Percentiles rank a stretch among this genome's conserved stretches.
Conservation (phyloP, 108 stramenopile genomes). For the Nitzschia sp. region DNA sequence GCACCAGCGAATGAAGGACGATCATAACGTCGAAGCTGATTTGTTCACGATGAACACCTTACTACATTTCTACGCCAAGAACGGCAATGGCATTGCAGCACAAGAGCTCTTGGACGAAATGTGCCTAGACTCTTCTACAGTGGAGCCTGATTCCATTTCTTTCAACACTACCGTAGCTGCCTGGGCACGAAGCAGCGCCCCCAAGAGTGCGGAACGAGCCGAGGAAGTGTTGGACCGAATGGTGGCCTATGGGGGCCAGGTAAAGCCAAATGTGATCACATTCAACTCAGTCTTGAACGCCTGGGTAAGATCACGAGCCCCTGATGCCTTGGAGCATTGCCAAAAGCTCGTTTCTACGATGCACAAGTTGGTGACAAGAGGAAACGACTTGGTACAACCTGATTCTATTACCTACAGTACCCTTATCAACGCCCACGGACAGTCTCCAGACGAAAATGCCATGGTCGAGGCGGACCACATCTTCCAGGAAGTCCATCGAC, state of each 20-base stretch:
- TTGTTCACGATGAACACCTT: conserved; percentile 31
- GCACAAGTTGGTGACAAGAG: conserved; percentile 19
- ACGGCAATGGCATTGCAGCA: conserved; percentile 23
- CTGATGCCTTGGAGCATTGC: conserved; percentile 45
- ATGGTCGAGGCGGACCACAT: conserved; percentile 38
- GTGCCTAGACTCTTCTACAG: conserved; percentile 26
- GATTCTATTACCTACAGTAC: conserved; percentile 42
- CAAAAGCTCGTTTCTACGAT: conserved; percentile 38
- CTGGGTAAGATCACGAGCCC: conserved; percentile 53
- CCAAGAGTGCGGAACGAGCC: conserved; percentile 41
- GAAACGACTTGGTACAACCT: conserved; percentile 33
- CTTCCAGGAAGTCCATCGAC: conserved; percentile 43
- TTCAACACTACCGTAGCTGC: conserved; percentile 38
- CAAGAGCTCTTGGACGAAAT: conserved; percentile 33
- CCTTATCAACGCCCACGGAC: conserved; percentile 27
- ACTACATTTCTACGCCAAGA: conserved; percentile 25
- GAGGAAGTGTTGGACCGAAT: conserved; percentile 56
- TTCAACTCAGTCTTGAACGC: conserved; percentile 65
- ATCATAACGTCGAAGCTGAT: conserved; percentile 47
- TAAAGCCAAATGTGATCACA: conserved; percentile 63
- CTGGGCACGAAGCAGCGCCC: conserved; percentile 28
- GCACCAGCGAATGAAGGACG: conserved; percentile 48
- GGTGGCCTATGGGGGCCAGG: conserved; percentile 5
- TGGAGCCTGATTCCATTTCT: conserved; percentile 47
- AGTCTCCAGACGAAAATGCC: conserved; percentile 17